Evolutionary conservation across 306 rosid species (phyloP).

Genomic region (Cicer cuneatum): DNA sequence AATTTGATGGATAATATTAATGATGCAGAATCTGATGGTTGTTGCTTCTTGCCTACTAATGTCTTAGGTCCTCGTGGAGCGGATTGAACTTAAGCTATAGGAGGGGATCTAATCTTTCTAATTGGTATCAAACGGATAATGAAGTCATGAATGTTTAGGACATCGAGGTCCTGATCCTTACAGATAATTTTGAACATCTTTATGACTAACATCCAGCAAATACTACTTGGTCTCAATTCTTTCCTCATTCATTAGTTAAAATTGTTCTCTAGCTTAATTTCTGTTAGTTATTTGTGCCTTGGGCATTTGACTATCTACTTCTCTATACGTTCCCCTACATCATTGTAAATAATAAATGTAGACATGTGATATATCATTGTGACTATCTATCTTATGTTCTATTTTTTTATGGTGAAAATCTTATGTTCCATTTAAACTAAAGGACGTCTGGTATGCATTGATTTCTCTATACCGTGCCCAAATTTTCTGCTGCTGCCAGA

Average conservation of each 20-base stretch:
- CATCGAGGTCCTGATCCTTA: slow-evolving; percentile 26
- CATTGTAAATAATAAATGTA: slow-evolving; percentile 38
- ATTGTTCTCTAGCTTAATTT: slow-evolving; percentile 13
- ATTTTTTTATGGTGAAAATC: neutral
- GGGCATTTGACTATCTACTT: slow-evolving; percentile 24
- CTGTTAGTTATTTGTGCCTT: slow-evolving; percentile 36
- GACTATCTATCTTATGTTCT: slow-evolving; percentile 44
- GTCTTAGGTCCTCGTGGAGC: slow-evolving; percentile 44
- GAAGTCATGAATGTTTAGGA: slow-evolving; percentile 10
- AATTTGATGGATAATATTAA: slow-evolving; percentile 22
- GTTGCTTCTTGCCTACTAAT: slow-evolving; percentile 17
- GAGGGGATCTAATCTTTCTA: slow-evolving; percentile 24
- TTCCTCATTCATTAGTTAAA: slow-evolving; percentile 32
- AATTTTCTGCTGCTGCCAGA: slow-evolving; percentile 51
- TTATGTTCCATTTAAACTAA: slow-evolving; percentile 40
- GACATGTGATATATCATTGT: slow-evolving; percentile 43
- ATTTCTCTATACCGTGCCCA: slow-evolving; percentile 38
- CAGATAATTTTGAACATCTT: slow-evolving; percentile 22
- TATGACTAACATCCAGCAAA: slow-evolving; percentile 37
- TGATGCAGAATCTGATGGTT: slow-evolving; percentile 44
- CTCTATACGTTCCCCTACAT: slow-evolving; percentile 17
- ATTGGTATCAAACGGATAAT: slow-evolving; percentile 17
- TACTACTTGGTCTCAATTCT: slow-evolving; percentile 33
- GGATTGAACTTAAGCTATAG: slow-evolving; percentile 26
- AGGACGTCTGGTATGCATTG: slow-evolving; percentile 37